Evolutionary conservation across 2,329 filamentous ascomycete genomes (phyloP).

Genomic region (Aurifilum marmelostoma): DNA sequence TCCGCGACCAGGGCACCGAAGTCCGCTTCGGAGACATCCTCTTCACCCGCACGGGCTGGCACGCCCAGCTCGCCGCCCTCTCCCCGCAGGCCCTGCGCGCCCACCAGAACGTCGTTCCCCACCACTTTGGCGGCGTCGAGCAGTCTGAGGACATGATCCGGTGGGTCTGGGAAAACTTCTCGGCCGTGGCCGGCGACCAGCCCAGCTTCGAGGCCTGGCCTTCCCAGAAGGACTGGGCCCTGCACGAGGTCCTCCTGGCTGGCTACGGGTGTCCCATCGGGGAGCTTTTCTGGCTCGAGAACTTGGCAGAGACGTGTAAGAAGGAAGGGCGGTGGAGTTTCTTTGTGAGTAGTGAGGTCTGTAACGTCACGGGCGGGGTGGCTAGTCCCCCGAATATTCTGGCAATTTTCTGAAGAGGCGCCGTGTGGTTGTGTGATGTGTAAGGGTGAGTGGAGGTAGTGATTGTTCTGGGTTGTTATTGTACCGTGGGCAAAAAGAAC

Average conservation of each 20-base stretch:
- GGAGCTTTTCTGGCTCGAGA: constrained; percentile 54
- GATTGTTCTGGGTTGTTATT: background rate
- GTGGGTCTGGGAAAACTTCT: constrained; percentile 47
- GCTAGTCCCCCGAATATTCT: constrained; percentile 33
- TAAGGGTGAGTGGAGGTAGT: background rate
- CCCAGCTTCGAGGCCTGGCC: constrained; percentile 47
- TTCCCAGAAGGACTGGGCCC: constrained; percentile 30
- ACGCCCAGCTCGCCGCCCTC: constrained; percentile 43
- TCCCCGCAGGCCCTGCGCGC: constrained; percentile 42
- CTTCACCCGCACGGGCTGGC: constrained; percentile 52
- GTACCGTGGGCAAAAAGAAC: background rate
- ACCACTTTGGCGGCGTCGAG: constrained; percentile 52
- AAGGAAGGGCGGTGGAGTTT: constrained; percentile 46
- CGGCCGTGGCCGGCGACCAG: constrained; percentile 49
- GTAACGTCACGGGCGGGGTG: constrained; percentile 46
- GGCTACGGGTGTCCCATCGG: constrained; percentile 56
- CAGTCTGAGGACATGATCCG: constrained; percentile 48
- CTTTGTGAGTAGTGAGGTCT: constrained; percentile 52
- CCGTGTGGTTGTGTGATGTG: background rate
- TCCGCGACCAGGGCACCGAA: constrained; percentile 50
- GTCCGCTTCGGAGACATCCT: constrained; percentile 57
- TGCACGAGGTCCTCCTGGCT: constrained; percentile 52
- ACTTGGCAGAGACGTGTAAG: constrained; percentile 45
- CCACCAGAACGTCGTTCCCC: constrained; percentile 42
- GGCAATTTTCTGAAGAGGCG: constrained; percentile 22